These are phyloP conservation scores for Betula pendula DNA, from an alignment of 306 rosid genomes.

Conservation along the genomic window DNA sequence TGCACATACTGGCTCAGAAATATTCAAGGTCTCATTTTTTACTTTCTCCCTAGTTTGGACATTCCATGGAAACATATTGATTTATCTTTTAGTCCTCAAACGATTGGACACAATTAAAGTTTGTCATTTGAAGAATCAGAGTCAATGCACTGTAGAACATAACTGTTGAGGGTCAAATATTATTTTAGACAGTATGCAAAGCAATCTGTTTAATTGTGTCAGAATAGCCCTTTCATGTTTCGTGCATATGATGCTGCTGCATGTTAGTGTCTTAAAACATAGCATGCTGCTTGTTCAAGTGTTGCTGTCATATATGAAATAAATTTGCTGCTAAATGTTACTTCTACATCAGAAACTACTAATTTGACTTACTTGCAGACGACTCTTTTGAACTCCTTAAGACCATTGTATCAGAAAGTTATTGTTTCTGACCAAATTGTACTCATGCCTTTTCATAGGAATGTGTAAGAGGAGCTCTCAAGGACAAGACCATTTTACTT, in stretches of 20 bases:
- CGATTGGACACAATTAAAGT: background rate
- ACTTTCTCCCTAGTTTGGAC: background rate
- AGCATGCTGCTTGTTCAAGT: background rate
- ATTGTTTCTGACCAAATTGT: background rate
- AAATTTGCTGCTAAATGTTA: background rate
- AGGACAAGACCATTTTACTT: constrained; percentile 74
- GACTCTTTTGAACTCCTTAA: background rate
- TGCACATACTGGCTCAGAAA: constrained; percentile 94
- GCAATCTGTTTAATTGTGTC: background rate
- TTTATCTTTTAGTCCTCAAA: background rate
- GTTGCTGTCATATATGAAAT: background rate
- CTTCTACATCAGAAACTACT: background rate
- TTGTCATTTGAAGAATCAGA: background rate
- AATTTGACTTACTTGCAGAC: background rate
- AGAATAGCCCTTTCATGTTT: background rate
- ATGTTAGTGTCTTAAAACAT: background rate
- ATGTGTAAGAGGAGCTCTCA: constrained; percentile 84
- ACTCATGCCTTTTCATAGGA: constrained; percentile 48
- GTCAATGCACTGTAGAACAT: background rate
- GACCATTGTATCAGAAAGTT: background rate
- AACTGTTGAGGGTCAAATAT: background rate
- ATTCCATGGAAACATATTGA: background rate
- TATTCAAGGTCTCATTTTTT: constrained; percentile 65
- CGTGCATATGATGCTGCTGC: background rate
- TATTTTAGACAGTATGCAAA: background rate